phyloP scores from a whole-genome alignment of 2,329 filamentous ascomycete genomes.

The Ascomycota sp. region DNA sequence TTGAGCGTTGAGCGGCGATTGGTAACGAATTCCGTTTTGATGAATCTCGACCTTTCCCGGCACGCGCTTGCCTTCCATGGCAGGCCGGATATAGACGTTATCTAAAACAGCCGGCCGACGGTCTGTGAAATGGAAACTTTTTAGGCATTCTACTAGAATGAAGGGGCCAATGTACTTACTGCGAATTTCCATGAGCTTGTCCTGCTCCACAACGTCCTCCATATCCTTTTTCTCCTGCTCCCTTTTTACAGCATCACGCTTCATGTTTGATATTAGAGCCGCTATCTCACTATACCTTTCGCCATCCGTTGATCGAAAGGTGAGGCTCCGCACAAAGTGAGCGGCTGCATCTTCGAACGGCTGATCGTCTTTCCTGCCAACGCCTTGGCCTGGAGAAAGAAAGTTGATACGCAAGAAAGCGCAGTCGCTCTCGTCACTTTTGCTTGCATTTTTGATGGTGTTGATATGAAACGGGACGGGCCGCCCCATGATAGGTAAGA shows the following conservation, averaged over 20 bases:
- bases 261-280: conserved; percentile 85
- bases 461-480: conserved; percentile 94
- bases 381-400: conserved; percentile 87
- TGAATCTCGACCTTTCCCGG: conserved; percentile 94
- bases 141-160: too few species aligned
- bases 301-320: conserved; percentile 79
- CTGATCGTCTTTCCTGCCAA: conserved; percentile 90
- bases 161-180: conserved; percentile 32
- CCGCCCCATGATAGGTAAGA: conserved; percentile 91
- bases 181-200: conserved; percentile 87
- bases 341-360: conserved; percentile 92
- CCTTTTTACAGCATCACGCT: conserved; percentile 75
- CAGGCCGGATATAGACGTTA: conserved; percentile 87
- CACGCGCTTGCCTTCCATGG: conserved; percentile 90
- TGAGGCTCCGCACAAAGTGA: conserved; percentile 89
- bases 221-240: conserved; percentile 99
- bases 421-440: conserved; percentile 88
- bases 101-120: conserved; percentile 78
- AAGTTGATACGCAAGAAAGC: conserved; percentile 94
- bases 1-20: conserved; percentile 59
- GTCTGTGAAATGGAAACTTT: conserved; percentile 33
- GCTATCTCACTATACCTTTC: conserved; percentile 79
- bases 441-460: conserved; percentile 97
- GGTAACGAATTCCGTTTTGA: conserved; percentile 94
- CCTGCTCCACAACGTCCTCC: conserved; percentile 97